Base-by-base conservation (phyloP, 345 rosid species). In the Populus ilicifolia region DNA sequence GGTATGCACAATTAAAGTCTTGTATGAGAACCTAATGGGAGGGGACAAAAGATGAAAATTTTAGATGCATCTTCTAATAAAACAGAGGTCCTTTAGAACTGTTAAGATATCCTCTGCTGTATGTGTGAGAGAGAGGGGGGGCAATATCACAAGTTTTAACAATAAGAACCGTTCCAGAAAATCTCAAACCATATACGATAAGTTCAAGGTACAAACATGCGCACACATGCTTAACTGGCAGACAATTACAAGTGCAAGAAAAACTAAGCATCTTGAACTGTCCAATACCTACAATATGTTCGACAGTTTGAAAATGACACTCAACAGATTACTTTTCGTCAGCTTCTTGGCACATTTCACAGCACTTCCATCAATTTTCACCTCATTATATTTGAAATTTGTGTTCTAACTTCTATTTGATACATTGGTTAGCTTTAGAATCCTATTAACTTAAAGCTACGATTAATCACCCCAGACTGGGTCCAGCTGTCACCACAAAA, bases 1-100 rank as follows among this genome's bases (percentile, higher is more conserved):
- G 99, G 80, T 81, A 90, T 76, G 99, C 99, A 89, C 99, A 95
- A 81, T 95, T 95, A 79, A 95, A 95, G 88, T 95, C 99, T 84
- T 88, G 92, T 80, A 95, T 83, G 77, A 95, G 92, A 62, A 88
- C 89, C 99, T 95, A 75, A 5, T 71, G 41, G 70, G 30, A 66
- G 54, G 50, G 44, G 46, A 25, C 59, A 13, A 67, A 79, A 62
- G 74, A 66, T 66, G 63, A 72, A 70, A 67, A 52, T 9, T 27
- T 69, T 75, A 75, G 54, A 64, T 20, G 61, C 17, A 12, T 36
- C 67, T 29, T 67, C 52, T 44, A 5, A 74, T 14, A 29, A 21
- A 8, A 30, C 62, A 50, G 38, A 69, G 50, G 10, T 18, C 16
- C 43, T 29, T 65, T 7, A 66, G 12, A 65, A 65, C 41, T 41